phyloP scores from a whole-genome alignment of 108 stramenopile genomes.

The Conticribra guillardii region DNA sequence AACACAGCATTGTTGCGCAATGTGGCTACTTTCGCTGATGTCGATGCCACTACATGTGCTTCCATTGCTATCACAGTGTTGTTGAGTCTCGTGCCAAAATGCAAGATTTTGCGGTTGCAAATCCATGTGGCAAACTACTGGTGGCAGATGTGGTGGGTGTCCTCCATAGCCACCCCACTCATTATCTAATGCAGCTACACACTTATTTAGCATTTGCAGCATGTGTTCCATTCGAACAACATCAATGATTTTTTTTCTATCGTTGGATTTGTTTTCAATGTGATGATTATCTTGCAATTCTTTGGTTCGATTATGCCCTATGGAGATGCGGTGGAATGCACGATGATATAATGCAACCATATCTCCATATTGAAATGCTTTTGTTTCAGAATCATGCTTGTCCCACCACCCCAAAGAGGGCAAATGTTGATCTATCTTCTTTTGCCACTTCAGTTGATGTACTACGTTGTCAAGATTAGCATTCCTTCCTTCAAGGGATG shows the following conservation, averaged over 20 bases:
- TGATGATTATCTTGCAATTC: background rate
- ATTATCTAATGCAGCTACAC: conserved; percentile 17
- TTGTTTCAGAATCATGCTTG: background rate
- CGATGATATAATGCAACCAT: conserved; percentile 32
- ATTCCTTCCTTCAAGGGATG: background rate
- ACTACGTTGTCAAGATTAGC: background rate
- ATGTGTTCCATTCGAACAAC: conserved; percentile 20
- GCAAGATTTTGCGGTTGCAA: conserved; percentile 87
- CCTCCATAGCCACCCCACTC: conserved; percentile 24
- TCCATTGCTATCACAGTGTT: background rate
- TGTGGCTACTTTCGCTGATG: background rate
- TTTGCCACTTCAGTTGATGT: conserved; percentile 1
- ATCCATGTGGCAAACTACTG: conserved; percentile 83
- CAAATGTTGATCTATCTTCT: background rate
- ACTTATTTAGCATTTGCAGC: conserved; percentile 20
- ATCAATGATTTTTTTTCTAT: too few species aligned
- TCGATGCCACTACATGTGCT: background rate
- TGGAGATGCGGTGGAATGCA: conserved; percentile 19
- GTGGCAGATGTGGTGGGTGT: conserved; percentile 36
- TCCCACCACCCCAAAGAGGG: conserved; percentile 9
- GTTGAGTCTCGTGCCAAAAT: conserved; percentile 32
- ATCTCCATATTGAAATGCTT: conserved; percentile 44
- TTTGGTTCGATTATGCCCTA: background rate
- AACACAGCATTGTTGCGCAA: conserved; percentile 30
- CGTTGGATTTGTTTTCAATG: background rate